Percentiles rank a stretch among this genome's conserved stretches.
Conservation (phyloP, 2,329 filamentous ascomycete species). For the Dactylellina parvicollis region DNA sequence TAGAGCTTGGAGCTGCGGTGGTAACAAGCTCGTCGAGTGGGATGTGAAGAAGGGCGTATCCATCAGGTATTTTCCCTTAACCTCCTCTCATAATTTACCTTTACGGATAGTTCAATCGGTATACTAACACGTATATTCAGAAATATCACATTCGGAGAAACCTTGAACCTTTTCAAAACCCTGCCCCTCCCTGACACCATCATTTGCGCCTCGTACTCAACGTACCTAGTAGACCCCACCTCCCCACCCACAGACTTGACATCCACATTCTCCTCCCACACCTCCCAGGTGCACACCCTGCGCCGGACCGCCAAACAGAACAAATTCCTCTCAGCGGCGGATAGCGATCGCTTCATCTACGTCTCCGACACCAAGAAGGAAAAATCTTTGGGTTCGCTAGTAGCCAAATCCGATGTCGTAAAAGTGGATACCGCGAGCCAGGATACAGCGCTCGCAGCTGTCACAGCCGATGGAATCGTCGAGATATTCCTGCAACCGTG, state of each 20-base stretch:
- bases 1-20: constrained; percentile 67
- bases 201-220: constrained; percentile 66
- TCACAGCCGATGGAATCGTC: constrained; percentile 65
- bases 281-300: constrained; percentile 65
- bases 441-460: constrained; percentile 63
- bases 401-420: constrained; percentile 64
- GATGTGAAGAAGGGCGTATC: constrained; percentile 63
- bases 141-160: constrained; percentile 59
- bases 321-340: constrained; percentile 64
- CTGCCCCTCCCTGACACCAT: constrained; percentile 59
- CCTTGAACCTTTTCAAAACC: constrained; percentile 63
- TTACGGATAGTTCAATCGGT: background rate
- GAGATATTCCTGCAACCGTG: constrained; percentile 66
- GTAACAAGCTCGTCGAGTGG: constrained; percentile 67
- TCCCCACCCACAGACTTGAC: constrained; percentile 61
- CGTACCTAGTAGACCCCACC: constrained; percentile 63
- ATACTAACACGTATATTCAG: constrained; percentile 13
- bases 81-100: background rate
- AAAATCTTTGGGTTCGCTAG: constrained; percentile 64
- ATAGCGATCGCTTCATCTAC: constrained; percentile 66
- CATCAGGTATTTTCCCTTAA: constrained; percentile 61
- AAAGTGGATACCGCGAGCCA: constrained; percentile 55
- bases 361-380: constrained; percentile 63
- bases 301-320: constrained; percentile 61
- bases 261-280: constrained; percentile 65